Evolutionary conservation across 1,284 basidiomycete genomes (phyloP).

Genomic region (Marasmius sp.): DNA sequence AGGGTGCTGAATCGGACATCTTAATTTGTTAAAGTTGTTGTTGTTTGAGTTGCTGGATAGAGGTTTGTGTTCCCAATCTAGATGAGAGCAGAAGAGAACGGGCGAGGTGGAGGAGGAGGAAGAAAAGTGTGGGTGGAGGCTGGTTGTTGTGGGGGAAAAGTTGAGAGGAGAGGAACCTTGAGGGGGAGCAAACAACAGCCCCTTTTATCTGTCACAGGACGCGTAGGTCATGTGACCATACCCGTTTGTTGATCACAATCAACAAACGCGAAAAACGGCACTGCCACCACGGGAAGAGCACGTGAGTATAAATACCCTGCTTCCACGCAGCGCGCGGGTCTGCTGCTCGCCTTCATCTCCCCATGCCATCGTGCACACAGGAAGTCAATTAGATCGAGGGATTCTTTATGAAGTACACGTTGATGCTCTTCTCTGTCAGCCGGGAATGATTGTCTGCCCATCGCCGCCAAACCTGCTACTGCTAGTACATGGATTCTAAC

Average conservation of each 20-base stretch:
- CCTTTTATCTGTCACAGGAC: conserved; percentile 6
- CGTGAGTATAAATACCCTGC: conserved; percentile 4
- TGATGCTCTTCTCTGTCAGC: too few relatives aligned
- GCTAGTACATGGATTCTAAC: too few relatives aligned
- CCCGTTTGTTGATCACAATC: conserved; percentile 32
- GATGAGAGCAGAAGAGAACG: background rate
- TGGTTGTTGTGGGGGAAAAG: conserved; percentile 19
- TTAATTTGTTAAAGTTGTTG: conserved; percentile 21
- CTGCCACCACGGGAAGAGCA: conserved; percentile 9
- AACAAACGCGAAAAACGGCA: conserved; percentile 19
- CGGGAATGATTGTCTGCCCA: too few relatives aligned
- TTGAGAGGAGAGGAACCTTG: conserved; percentile 11
- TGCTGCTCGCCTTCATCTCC: too few relatives aligned
- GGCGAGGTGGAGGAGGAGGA: background rate
- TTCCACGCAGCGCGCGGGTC: too few relatives aligned
- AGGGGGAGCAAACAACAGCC: conserved; percentile 1
- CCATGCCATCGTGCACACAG: too few relatives aligned
- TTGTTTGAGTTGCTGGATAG: conserved; percentile 6
- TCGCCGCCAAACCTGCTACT: too few relatives aligned
- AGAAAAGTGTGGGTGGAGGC: conserved; percentile 3
- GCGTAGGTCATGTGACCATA: conserved; percentile 3
- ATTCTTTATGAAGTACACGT: too few relatives aligned
- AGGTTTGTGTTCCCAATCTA: conserved; percentile 2
- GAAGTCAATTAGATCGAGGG: too few relatives aligned
- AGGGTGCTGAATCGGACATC: conserved; percentile 16